These are phyloP conservation scores for Zygoascus hellenicus DNA, from an alignment of 1,139 yeast species.

Conservation along the genomic window DNA sequence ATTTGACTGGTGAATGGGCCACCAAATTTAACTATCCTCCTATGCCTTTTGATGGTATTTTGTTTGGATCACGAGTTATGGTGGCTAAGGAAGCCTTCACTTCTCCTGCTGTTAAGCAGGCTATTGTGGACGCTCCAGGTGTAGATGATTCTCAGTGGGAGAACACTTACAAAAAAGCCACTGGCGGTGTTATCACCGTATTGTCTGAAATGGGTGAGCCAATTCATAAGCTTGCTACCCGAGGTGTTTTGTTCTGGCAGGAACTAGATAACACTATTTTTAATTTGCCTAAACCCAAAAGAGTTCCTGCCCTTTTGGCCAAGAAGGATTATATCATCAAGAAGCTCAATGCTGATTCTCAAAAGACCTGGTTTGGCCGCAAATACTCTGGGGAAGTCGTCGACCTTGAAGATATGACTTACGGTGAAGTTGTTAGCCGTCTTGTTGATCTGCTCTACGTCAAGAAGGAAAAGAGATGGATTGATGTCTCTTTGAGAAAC, in stretches of 20 bases:
- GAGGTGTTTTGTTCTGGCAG: slow-evolving; percentile 92
- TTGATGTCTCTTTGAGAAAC: slow-evolving; percentile 79
- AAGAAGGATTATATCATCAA: slow-evolving; percentile 83
- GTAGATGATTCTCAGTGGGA: slow-evolving; percentile 89
- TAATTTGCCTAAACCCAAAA: slow-evolving; percentile 82
- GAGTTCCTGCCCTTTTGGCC: slow-evolving; percentile 71
- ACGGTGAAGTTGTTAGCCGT: slow-evolving; percentile 83
- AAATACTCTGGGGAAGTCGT: slow-evolving; percentile 71
- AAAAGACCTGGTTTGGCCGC: slow-evolving; percentile 94
- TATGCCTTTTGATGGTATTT: slow-evolving; percentile 98
- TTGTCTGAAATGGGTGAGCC: slow-evolving; percentile 99
- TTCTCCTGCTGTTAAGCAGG: slow-evolving; percentile 87
- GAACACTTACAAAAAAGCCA: slow-evolving; percentile 84
- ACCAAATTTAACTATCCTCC: slow-evolving; percentile 80
- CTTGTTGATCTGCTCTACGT: slow-evolving; percentile 86
- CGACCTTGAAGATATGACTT: slow-evolving; percentile 93
- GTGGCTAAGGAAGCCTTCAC: slow-evolving; percentile 95
- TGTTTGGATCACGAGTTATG: slow-evolving; percentile 96
- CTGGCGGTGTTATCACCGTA: slow-evolving; percentile 96
- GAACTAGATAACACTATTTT: slow-evolving; percentile 93
- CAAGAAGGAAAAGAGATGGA: slow-evolving; percentile 76
- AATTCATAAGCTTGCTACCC: slow-evolving; percentile 95
- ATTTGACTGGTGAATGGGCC: slow-evolving; percentile 96
- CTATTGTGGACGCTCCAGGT: slow-evolving; percentile 88
- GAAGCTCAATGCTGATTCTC: slow-evolving; percentile 87